Base-by-base conservation (phyloP, 108 stramenopile species). In the Nitzschia inconspicua region DNA sequence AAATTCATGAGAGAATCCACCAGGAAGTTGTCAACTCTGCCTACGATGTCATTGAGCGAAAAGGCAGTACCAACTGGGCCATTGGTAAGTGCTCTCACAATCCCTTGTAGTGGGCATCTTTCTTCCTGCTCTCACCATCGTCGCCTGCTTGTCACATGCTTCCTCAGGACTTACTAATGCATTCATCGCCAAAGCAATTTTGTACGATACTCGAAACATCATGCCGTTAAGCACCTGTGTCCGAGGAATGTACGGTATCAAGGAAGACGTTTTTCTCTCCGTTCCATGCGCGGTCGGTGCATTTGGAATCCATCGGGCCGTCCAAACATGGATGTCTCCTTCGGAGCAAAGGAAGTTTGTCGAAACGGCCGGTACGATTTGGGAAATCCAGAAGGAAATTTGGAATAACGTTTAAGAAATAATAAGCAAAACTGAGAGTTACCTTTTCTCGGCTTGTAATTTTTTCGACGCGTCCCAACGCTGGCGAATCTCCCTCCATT, bases 61-160 rank as follows among this genome's bases (percentile, higher is more conserved):
- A 83, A 40, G 81, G 81, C 16, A 78, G 75, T 47, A 83, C 81
- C 23, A 78, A 75, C 46, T 78, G 68, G 66, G 67, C 40, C 23
- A 57, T 64, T 30, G 44, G 27, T n/a, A n/a, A 20, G 44, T 3
- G 47, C 57, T 13, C 7, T 7, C 16, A 27, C 16, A 4, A 9
- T 47, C 7, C 14, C 18, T 47, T 16, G 14, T 16, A 13, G 46
- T 27, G 26, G 8, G 8, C n/a, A 48, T 27, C 8, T 8, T 26
- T 29, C 28, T 26, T 30, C 11, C 11, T 52, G 51, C 51, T 52
- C 51, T 62, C 62, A 69, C 68, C 16, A 53, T n/a, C 60, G 32
- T 25, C 13, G 75, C 72, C 6, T n/a, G 73, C n/a, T n/a, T n/a
- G n/a, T n/a, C n/a, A n/a, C n/a, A n/a, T n/a, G n/a, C n/a, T n/a